phyloP scores from a whole-genome alignment of 495 filamentous ascomycete species.

The Aspergillus bridgeri region DNA sequence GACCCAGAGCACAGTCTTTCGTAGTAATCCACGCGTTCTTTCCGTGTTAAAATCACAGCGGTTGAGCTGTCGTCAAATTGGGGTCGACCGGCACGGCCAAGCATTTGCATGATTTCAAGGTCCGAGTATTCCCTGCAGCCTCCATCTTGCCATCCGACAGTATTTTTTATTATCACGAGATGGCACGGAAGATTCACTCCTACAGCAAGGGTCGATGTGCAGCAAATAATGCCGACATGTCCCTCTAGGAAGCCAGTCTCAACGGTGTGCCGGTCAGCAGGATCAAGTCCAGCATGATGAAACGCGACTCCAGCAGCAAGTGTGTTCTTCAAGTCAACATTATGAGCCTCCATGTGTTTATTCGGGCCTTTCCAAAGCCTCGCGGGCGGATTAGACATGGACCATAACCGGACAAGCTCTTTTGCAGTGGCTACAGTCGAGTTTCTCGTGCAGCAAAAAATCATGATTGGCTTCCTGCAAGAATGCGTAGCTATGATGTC shows the following conservation, averaged over 20 bases:
- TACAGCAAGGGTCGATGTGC: constrained; percentile 90
- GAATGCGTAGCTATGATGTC: constrained; percentile 75
- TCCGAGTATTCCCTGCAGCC: constrained; percentile 77
- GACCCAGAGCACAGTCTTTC: constrained; percentile 80
- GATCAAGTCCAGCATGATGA: constrained; percentile 85
- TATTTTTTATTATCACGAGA: constrained; percentile 90
- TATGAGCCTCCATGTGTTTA: constrained; percentile 51
- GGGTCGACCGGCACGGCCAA: constrained; percentile 87
- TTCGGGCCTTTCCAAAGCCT: constrained; percentile 67
- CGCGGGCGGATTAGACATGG: constrained; percentile 49
- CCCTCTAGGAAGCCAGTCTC: constrained; percentile 74
- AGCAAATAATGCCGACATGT: constrained; percentile 84
- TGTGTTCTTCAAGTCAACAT: constrained; percentile 63
- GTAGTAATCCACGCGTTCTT: constrained; percentile 65
- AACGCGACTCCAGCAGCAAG: constrained; percentile 77
- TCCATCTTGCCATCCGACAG: constrained; percentile 65
- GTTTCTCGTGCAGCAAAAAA: constrained; percentile 87
- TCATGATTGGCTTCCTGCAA: constrained; percentile 78
- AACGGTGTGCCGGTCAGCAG: constrained; percentile 63
- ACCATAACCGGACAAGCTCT: constrained; percentile 65
- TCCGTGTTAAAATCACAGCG: constrained; percentile 82
- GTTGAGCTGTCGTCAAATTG: constrained; percentile 86
- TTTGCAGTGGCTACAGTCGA: constrained; percentile 75
- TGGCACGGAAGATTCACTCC: constrained; percentile 93
- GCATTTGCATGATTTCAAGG: constrained; percentile 97